Percentiles rank a stretch among this genome's conserved stretches.
phyloP scores from a whole-genome alignment of 2,329 filamentous ascomycete genomes.

The Hymenoscyphus repandus region DNA sequence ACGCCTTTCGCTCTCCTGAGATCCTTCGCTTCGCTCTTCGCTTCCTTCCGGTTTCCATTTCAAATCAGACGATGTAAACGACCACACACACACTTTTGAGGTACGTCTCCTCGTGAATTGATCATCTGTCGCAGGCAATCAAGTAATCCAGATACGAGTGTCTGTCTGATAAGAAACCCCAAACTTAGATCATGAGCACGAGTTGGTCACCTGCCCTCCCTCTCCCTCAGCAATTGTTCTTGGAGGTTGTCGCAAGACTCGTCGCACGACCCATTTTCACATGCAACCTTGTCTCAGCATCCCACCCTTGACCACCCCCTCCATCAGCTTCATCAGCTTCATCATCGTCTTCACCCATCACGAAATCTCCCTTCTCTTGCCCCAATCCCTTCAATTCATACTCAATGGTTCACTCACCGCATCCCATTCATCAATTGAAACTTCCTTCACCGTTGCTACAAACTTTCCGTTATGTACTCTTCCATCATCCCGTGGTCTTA shows the following conservation, averaged over 20 bases:
- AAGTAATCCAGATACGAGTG: not conserved
- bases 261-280: conserved; percentile 4
- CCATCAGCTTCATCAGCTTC: not conserved
- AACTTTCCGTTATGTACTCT: not conserved
- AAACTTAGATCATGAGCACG: not conserved
- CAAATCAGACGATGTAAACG: not conserved
- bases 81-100: not conserved
- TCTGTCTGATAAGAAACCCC: not conserved
- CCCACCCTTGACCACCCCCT: not conserved
- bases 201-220: not conserved
- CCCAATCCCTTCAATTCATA: not conserved
- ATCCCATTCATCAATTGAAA: not conserved
- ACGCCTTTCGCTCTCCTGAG: too few species aligned
- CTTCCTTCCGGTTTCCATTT: not conserved
- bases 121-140: conserved; percentile 2
- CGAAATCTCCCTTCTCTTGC: not conserved
- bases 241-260: not conserved
- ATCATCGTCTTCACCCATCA: not conserved
- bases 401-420: not conserved
- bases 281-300: conserved; percentile 2
- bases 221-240: not conserved
- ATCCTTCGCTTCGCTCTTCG: not conserved
- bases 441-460: not conserved
- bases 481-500: not conserved
- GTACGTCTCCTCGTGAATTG: not conserved